Percentiles rank a stretch among this genome's conserved stretches.
Conservation (phyloP, 1,139 yeast genomes). For the Saccharomyces hybrid region DNA sequence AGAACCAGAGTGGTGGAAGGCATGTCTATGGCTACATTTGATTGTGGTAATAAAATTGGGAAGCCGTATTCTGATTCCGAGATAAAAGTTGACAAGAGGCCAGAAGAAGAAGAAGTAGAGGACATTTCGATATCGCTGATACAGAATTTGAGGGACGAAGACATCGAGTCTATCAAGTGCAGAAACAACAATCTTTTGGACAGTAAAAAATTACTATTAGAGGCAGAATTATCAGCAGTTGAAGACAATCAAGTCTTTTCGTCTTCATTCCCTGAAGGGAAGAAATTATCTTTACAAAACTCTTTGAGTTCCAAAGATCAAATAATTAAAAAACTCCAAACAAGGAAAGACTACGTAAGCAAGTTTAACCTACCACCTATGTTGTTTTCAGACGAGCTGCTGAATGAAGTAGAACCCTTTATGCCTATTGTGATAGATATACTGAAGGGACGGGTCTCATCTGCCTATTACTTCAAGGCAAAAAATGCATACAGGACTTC, state of each 20-base stretch:
- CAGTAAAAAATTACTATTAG: slow-evolving; percentile 1
- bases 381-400: slow-evolving; percentile 24
- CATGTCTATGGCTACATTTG: not conserved
- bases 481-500: slow-evolving; percentile 36
- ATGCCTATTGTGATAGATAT: slow-evolving; percentile 37
- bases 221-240: slow-evolving; percentile 3
- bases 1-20: not conserved
- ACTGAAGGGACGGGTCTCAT: slow-evolving; percentile 39
- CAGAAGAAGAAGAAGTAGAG: not conserved
- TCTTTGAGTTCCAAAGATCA: not conserved
- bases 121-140: slow-evolving; percentile 1
- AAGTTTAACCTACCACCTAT: slow-evolving; percentile 16
- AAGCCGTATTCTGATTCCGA: not conserved
- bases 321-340: not conserved
- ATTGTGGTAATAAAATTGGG: not conserved
- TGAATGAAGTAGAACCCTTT: slow-evolving; percentile 31
- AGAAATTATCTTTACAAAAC: not conserved
- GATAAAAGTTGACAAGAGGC: not conserved
- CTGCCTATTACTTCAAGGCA: slow-evolving; percentile 47
- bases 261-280: not conserved
- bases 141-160: slow-evolving; percentile 10
- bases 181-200: slow-evolving; percentile 1
- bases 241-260: slow-evolving; percentile 1
- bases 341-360: slow-evolving; percentile 2
- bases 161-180: slow-evolving; percentile 6